Conservation (phyloP, 495 filamentous ascomycete genomes). For the Aspergillus coremiiformis region DNA sequence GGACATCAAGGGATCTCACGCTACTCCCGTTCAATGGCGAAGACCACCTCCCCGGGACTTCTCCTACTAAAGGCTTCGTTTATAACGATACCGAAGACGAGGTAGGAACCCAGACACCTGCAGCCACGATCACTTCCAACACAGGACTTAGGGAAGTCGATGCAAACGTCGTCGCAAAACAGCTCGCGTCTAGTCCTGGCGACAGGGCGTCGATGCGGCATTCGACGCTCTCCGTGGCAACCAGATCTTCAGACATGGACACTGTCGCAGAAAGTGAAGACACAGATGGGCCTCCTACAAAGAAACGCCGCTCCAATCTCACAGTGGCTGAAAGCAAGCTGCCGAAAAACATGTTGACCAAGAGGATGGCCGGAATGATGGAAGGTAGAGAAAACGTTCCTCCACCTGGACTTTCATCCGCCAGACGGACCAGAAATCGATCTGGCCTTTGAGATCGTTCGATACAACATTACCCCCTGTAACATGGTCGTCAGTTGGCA, state of each 20-base stretch:
- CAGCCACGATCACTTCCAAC: slow-evolving; percentile 34
- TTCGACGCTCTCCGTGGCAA: slow-evolving; percentile 5
- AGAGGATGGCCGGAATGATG: slow-evolving; percentile 25
- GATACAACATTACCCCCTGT: slow-evolving; percentile 3
- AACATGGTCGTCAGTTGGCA: background rate
- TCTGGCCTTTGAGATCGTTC: slow-evolving; percentile 19
- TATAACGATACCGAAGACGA: slow-evolving; percentile 40
- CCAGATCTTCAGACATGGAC: background rate
- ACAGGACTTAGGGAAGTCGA: slow-evolving; percentile 50
- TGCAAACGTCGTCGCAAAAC: slow-evolving; percentile 43
- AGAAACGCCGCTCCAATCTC: slow-evolving; percentile 43
- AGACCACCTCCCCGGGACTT: slow-evolving; percentile 19
- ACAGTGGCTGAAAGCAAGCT: slow-evolving; percentile 32
- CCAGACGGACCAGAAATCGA: slow-evolving; percentile 24
- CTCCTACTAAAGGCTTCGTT: slow-evolving; percentile 35
- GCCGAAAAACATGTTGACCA: slow-evolving; percentile 39
- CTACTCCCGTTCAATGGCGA: slow-evolving; percentile 31
- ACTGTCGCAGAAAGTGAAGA: slow-evolving; percentile 28
- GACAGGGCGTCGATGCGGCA: slow-evolving; percentile 15
- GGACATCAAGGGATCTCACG: slow-evolving; percentile 35
- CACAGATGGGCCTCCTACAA: slow-evolving; percentile 42
- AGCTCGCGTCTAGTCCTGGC: slow-evolving; percentile 23
- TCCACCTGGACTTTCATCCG: slow-evolving; percentile 19
- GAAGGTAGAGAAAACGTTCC: background rate
- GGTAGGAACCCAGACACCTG: slow-evolving; percentile 33